Conservation (phyloP, 2,329 filamentous ascomycete species). For the Paecilomyces niveus region DNA sequence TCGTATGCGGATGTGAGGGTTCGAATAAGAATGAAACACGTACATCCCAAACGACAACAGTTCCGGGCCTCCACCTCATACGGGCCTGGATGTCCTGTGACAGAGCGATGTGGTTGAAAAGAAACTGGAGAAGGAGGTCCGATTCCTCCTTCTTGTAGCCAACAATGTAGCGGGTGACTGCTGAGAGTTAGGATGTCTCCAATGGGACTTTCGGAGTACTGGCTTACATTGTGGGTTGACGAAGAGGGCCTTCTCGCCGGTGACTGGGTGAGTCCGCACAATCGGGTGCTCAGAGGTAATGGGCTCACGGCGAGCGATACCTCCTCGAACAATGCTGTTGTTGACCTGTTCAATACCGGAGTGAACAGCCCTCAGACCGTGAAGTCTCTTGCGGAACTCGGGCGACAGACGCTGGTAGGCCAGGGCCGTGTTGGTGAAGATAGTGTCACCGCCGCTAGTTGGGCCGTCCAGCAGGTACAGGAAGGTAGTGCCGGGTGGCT, state of each 20-base stretch:
- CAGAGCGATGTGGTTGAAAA: slow-evolving; percentile 67
- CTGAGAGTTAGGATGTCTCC: background rate
- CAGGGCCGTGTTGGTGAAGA: slow-evolving; percentile 72
- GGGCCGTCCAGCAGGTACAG: slow-evolving; percentile 81
- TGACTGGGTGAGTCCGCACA: slow-evolving; percentile 72
- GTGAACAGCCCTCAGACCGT: slow-evolving; percentile 74
- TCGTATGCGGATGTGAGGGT: no score
- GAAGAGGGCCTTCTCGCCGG: slow-evolving; percentile 76
- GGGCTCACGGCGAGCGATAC: slow-evolving; percentile 68
- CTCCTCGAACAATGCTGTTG: slow-evolving; percentile 57
- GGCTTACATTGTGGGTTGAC: slow-evolving; percentile 73
- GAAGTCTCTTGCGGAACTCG: slow-evolving; percentile 69
- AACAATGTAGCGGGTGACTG: slow-evolving; percentile 72
- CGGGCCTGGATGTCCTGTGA: slow-evolving; percentile 67
- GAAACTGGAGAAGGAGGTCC: slow-evolving; percentile 67
- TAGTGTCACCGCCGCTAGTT: slow-evolving; percentile 71
- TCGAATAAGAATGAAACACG: slow-evolving; percentile 14
- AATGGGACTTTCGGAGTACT: background rate
- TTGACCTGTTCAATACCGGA: slow-evolving; percentile 76
- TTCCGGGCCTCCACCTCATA: slow-evolving; percentile 71
- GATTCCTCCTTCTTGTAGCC: slow-evolving; percentile 83
- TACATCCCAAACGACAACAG: slow-evolving; percentile 76
- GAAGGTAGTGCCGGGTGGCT: slow-evolving; percentile 86
- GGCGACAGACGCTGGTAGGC: slow-evolving; percentile 77
- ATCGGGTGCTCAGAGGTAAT: slow-evolving; percentile 69